Base-by-base conservation (phyloP, 192 early-diverging fungal genomes). In the Thoreauomyces humboldtii region DNA sequence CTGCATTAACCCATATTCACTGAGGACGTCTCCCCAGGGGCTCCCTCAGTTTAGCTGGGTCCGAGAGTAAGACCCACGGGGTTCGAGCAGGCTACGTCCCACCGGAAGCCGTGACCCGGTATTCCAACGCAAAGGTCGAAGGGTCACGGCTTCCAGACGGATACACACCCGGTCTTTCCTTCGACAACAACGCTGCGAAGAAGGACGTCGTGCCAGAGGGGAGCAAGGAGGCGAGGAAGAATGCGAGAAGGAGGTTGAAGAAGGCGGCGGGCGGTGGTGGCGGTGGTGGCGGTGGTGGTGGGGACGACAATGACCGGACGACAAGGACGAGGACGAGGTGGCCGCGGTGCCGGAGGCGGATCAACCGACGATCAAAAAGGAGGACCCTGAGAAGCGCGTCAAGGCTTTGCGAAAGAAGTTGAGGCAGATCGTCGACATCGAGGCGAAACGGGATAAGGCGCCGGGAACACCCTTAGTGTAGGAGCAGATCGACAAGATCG, bases 321-420 rank as follows among this genome's bases (percentile, higher is more conserved):
- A n/a, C n/a, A n/a, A n/a, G n/a, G n/a, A n/a, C n/a, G n/a, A n/a
- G n/a, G n/a, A n/a, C n/a, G n/a, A n/a, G n/a, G n/a, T n/a, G n/a
- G n/a, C n/a, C n/a, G n/a, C n/a, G n/a, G n/a, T n/a, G n/a, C n/a
- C n/a, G n/a, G n/a, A n/a, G n/a, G n/a, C n/a, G n/a, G n/a, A n/a
- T n/a, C n/a, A n/a, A n/a, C n/a, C n/a, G n/a, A n/a, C n/a, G n/a
- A n/a, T n/a, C n/a, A n/a, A n/a, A n/a, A n/a, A n/a, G n/a, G n/a
- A n/a, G 27, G 65, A 72, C 28, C 14, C 44, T 24, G 76, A 78
- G 45, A 78, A 89, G 70, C 77, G 75, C 33, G 61, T 85, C 25
- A 85, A 84, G 45, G 78, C 74, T 9, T 56, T 91, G 31, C 74
- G 84, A 50, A 91, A 91, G 67, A 91, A 91, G 67, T 56, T 89